Base-by-base conservation (phyloP, 1,284 basidiomycete species). In the Cryptococcus wingfieldii region DNA sequence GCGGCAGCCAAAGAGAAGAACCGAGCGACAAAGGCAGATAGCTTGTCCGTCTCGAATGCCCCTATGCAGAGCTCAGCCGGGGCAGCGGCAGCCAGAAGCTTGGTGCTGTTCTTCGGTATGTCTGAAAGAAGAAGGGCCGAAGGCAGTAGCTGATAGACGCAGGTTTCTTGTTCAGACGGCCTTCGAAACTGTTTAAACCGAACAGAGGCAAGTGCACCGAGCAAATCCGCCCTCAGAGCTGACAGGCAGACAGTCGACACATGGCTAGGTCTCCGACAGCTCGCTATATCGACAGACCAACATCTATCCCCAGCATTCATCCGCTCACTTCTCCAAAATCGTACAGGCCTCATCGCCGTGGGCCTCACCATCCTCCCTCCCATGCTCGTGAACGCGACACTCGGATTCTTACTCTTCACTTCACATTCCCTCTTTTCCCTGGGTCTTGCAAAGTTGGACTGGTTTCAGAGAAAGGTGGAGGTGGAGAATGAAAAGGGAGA, bases 371-470 rank as follows among this genome's bases (percentile, higher is more conserved):
- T 77, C 48, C 50, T 75, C 28, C 75, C 75, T 2, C 75, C 75
- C 4, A 58, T 77, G 27, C 19, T 72, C 16, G 67, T 77, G 53
- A 77, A 77, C 55, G 68, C 75, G 8, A 69, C 71, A 0, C 69
- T 77, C 12, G 75, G 75, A 1, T 75, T 76, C 49, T 60, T 77
- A 23, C 67, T 77, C 25, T 77, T 76, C 64, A 74, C 72, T 4
- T 70, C 70, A 19, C 75, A 77, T 50, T 72, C 73, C 10, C 63
- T 74, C 49, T 66, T 77, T 55, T 71, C 72, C 28, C 67, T 75
- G 9, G 56, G 59, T 5, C 60, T 77, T 8, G 72, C 74, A 3
- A 64, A 64, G 25, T 51, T 77, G 4, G 62, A 67, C 3, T 74
- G 70, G 54, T 77, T 76, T 53, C 68, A 70, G 13, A 56, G 48